Percentiles rank a stretch among this genome's conserved stretches.
These are phyloP conservation scores for Paramyrothecium sp. DNA, from an alignment of 2,329 filamentous ascomycete species.

Conservation along the genomic window DNA sequence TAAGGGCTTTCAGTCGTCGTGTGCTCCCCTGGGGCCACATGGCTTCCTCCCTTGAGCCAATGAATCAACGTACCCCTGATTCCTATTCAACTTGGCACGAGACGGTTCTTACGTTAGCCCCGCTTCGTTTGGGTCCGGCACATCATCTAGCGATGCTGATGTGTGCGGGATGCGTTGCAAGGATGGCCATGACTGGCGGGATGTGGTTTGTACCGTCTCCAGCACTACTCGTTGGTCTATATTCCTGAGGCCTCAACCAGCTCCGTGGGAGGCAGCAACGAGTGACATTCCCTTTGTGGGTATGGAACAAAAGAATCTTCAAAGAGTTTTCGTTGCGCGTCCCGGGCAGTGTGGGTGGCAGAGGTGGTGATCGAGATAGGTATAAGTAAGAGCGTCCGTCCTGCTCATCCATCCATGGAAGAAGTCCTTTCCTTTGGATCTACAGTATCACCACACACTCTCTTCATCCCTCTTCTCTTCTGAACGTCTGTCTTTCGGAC, in stretches of 20 bases:
- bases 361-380: background rate
- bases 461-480: background rate
- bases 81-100: background rate
- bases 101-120: background rate
- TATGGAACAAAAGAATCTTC: background rate
- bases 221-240: too few species aligned
- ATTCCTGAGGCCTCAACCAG: too few species aligned
- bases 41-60: background rate
- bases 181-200: background rate
- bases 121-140: background rate
- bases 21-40: too few species aligned
- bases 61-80: background rate
- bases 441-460: background rate
- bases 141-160: background rate
- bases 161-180: background rate
- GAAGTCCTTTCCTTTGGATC: too few species aligned
- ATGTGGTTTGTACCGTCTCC: background rate
- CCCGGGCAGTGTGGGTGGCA: background rate
- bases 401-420: background rate
- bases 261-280: background rate
- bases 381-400: background rate
- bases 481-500: constrained; percentile 3
- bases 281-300: background rate
- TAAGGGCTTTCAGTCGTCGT: too few species aligned
- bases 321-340: background rate